Base-by-base conservation (phyloP, 1,284 basidiomycete genomes). In the Leccinum fallax region DNA sequence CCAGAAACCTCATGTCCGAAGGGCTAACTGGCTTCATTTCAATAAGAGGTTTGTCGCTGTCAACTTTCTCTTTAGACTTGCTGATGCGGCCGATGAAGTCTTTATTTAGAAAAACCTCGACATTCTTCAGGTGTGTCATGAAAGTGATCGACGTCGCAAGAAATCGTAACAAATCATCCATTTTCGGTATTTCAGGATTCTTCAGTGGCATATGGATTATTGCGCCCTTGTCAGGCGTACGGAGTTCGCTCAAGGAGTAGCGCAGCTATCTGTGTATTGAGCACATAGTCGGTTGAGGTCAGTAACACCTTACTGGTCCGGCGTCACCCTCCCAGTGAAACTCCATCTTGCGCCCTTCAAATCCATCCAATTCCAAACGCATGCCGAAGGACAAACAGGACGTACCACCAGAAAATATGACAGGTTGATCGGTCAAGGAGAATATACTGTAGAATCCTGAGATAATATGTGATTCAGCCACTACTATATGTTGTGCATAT, bases 121-220 rank as follows among this genome's bases (percentile, higher is more conserved):
- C 85, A 71, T 87, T 82, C 21, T 81, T 80, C 5, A 98, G 84
- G 61, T 89, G 83, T 10, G 84, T 82, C 87, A 97, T 98, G 77
- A 99, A 99, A 0, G 95, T 96, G 60, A 99, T 88, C 1, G 92
- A 94, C 1, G 94, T 95, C 10, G 90, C 85, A 10, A 26, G 26
- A 26, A 26, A 26, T 26, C 26, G 26, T 6, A 26, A 26, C 26
- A 26, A 89, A 66, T 95, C 93, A 57, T 95, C 89, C 0, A 87
- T 83, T 10, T 85, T 82, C 15, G 95, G 95, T 52, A 97, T 89
- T 0, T 93, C 86, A 0, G 83, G 80, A 1, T 96, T 91, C 32
- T 95, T 85, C 1, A 98, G 83, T 4, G 82, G 80, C 91, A 98
- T 95, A 62, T 92, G 84, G 75, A 99, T 96, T 0, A 87, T 85